Conservation (phyloP, 768 basidiomycete genomes). For the Russula compacta region DNA sequence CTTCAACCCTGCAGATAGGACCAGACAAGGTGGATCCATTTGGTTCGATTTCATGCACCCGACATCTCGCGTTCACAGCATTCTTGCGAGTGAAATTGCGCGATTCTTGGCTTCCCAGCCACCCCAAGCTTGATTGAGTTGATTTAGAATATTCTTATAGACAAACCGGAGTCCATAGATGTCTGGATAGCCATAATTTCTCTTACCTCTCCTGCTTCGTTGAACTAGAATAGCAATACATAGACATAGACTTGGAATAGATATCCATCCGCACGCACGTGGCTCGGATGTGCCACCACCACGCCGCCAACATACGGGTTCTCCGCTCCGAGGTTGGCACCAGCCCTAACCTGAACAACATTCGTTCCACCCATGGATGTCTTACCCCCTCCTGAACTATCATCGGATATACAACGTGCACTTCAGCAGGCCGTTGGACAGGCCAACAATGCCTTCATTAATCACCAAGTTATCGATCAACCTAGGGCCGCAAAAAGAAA, state of each 20-base stretch:
- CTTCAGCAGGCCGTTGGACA: slow-evolving; percentile 42
- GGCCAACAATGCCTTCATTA: slow-evolving; percentile 33
- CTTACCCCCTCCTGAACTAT: slow-evolving; percentile 22
- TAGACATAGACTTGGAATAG: not conserved
- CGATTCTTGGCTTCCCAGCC: slow-evolving; percentile 8
- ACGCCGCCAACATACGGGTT: not conserved
- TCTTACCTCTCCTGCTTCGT: not conserved
- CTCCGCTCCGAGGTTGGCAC: not conserved
- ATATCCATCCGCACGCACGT: not conserved
- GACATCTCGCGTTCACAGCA: slow-evolving; percentile 11
- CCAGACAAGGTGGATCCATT: slow-evolving; percentile 9
- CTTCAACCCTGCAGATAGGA: slow-evolving; percentile 13
- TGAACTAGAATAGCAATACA: not conserved
- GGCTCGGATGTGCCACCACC: not conserved
- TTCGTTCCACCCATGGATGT: slow-evolving; percentile 2
- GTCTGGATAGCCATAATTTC: not conserved
- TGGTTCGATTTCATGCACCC: slow-evolving; percentile 20
- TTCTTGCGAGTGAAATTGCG: slow-evolving; percentile 13
- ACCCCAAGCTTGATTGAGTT: slow-evolving; percentile 2
- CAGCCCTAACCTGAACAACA: slow-evolving; percentile 6
- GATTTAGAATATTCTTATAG: not conserved
- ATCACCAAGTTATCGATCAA: slow-evolving; percentile 20
- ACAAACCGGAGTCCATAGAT: not conserved
- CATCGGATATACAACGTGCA: slow-evolving; percentile 41
- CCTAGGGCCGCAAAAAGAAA: slow-evolving; percentile 26